Evolutionary conservation across 345 rosid genomes (phyloP).

Genomic region (Gossypium anomalum): DNA sequence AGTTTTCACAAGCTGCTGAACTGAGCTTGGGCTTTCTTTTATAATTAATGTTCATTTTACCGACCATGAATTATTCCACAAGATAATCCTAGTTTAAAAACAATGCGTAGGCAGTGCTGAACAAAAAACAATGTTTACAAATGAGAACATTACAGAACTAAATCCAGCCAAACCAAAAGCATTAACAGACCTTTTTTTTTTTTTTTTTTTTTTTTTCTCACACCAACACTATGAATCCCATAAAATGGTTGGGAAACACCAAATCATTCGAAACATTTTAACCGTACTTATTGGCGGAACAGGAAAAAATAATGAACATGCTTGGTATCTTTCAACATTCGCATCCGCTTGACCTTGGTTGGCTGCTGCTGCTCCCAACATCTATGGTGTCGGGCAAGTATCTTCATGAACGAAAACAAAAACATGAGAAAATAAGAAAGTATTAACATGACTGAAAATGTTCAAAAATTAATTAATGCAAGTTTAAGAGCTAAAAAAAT

Average conservation of each 20-base stretch:
- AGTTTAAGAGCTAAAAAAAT: no score
- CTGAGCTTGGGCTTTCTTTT: no score
- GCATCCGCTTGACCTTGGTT: conserved; percentile 47
- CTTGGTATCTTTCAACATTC: conserved; percentile 35
- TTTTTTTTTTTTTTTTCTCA: neutral
- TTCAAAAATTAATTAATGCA: no score
- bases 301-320: neutral
- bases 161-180: conserved; percentile 9
- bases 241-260: conserved; percentile 14
- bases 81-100: neutral
- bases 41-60: no score
- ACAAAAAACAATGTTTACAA: conserved; percentile 14
- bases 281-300: neutral
- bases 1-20: no score
- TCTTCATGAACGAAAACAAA: conserved; percentile 21
- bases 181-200: conserved; percentile 12
- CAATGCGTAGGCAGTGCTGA: neutral
- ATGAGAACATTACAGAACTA: conserved; percentile 5
- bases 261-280: conserved; percentile 13
- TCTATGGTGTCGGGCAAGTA: conserved; percentile 66
- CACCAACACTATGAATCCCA: conserved; percentile 20
- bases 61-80: no score
- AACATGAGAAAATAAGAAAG: neutral
- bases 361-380: conserved; percentile 48
- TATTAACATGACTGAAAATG: neutral